Percentiles rank a stretch among this genome's conserved stretches.
Conservation (phyloP, 768 basidiomycete species). For the Serendipita indica region DNA sequence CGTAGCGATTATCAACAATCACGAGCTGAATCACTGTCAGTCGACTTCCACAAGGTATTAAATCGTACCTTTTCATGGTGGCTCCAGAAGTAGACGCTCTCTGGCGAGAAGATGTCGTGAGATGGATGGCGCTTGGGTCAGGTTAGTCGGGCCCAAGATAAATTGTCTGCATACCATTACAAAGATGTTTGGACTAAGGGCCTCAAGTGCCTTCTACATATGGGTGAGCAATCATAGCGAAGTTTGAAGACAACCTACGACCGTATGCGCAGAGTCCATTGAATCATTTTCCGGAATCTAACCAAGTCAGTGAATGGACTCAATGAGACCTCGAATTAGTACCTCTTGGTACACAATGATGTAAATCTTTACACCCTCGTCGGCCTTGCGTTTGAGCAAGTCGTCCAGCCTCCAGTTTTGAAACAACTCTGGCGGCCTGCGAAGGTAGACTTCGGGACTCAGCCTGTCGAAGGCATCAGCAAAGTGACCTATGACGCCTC, state of each 20-base stretch:
- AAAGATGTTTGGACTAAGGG: conserved; percentile 30
- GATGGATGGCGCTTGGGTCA: conserved; percentile 17
- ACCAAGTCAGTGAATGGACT: neutral
- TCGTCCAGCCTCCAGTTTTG: conserved; percentile 31
- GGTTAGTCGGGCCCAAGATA: neutral
- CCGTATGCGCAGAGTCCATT: neutral
- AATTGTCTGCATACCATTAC: conserved; percentile 18
- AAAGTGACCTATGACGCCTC: neutral
- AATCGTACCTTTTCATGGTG: conserved; percentile 60
- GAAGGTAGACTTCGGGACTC: conserved; percentile 31
- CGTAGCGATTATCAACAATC: conserved; percentile 71
- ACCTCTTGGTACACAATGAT: conserved; percentile 30
- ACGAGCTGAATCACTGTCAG: conserved; percentile 34
- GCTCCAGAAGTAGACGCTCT: conserved; percentile 74
- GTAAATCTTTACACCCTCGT: conserved; percentile 31
- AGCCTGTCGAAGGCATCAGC: conserved; percentile 8
- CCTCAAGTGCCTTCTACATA: conserved; percentile 26
- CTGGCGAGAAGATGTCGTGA: conserved; percentile 19
- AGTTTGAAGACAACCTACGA: neutral
- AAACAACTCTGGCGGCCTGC: conserved; percentile 29
- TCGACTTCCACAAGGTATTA: neutral
- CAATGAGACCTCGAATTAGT: neutral
- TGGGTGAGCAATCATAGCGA: neutral
- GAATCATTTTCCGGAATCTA: neutral
- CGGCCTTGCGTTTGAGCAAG: conserved; percentile 27